Percentiles rank a stretch among this genome's conserved stretches.
These are phyloP conservation scores for Sporothrix dimorphospora DNA, from an alignment of 2,329 filamentous ascomycete species.

Conservation along the genomic window DNA sequence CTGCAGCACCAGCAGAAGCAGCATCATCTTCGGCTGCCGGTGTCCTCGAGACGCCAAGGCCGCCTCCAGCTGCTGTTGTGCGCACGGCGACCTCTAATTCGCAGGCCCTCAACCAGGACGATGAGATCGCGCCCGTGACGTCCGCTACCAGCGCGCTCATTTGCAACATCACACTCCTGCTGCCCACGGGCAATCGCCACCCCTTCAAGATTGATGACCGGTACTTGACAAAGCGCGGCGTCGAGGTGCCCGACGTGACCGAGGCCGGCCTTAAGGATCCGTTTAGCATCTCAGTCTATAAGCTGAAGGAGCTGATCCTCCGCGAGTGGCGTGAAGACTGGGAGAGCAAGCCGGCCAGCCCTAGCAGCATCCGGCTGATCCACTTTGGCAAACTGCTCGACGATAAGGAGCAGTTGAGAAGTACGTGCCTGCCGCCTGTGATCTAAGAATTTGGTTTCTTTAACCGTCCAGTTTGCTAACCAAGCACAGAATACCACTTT, in stretches of 20 bases:
- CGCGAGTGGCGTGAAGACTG: slow-evolving; percentile 92
- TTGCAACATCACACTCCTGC: slow-evolving; percentile 78
- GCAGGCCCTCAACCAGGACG: slow-evolving; percentile 36
- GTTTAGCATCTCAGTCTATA: slow-evolving; percentile 90
- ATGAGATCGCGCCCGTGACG: slow-evolving; percentile 23
- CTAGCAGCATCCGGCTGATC: slow-evolving; percentile 87
- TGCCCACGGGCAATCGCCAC: slow-evolving; percentile 80
- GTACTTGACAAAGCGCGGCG: slow-evolving; percentile 80
- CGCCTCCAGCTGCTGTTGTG: slow-evolving; percentile 22
- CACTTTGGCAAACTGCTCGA: slow-evolving; percentile 89
- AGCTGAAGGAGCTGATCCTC: slow-evolving; percentile 89
- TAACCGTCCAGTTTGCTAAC: not conserved
- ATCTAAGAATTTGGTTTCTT: not conserved
- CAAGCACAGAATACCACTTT: slow-evolving; percentile 73
- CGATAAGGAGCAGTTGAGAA: slow-evolving; percentile 82
- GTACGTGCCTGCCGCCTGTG: slow-evolving; percentile 54
- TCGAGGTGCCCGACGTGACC: slow-evolving; percentile 70
- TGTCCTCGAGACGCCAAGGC: slow-evolving; percentile 20
- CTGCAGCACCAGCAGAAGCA: not conserved
- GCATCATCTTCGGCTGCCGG: not conserved
- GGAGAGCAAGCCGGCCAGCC: slow-evolving; percentile 83
- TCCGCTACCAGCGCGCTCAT: slow-evolving; percentile 42
- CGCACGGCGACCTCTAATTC: not conserved
- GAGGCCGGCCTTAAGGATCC: slow-evolving; percentile 69
- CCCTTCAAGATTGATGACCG: slow-evolving; percentile 88